phyloP scores from a whole-genome alignment of 495 filamentous ascomycete genomes.

The Cudoniella acicularis region DNA sequence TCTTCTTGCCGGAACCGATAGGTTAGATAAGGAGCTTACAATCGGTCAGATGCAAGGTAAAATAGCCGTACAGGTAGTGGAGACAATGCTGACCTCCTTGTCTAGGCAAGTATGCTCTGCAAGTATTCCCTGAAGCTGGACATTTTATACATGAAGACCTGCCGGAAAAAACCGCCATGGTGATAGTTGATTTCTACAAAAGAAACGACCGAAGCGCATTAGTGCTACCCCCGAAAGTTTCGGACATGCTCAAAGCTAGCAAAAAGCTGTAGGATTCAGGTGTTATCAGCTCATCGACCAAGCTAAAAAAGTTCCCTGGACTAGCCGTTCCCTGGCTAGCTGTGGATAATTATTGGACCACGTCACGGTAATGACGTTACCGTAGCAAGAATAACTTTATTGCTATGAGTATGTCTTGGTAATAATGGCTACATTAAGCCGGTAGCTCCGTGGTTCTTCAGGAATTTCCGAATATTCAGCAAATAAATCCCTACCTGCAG shows the following conservation, averaged over 20 bases:
- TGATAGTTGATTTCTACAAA: constrained; percentile 84
- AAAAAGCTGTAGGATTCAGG: constrained; percentile 41
- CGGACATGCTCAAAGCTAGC: constrained; percentile 47
- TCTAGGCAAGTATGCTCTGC: constrained; percentile 92
- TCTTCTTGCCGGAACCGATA: constrained; percentile 88
- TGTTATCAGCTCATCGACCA: not conserved
- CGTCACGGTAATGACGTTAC: too few relatives aligned
- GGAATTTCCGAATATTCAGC: too few relatives aligned
- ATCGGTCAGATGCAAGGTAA: constrained; percentile 97
- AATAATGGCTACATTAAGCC: too few relatives aligned
- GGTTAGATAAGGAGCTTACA: constrained; percentile 90
- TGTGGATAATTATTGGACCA: not conserved
- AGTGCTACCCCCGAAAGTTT: constrained; percentile 88
- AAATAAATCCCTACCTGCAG: too few relatives aligned
- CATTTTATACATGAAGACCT: constrained; percentile 97
- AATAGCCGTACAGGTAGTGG: constrained; percentile 11
- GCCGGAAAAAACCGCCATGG: constrained; percentile 78
- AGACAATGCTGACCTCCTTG: constrained; percentile 2
- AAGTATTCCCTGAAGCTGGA: constrained; percentile 91
- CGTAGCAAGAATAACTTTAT: too few relatives aligned
- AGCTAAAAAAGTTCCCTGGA: not conserved
- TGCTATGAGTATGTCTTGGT: too few relatives aligned
- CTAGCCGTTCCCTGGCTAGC: not conserved
- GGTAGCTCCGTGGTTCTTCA: too few relatives aligned
- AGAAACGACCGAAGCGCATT: constrained; percentile 82